Conservation (phyloP, 768 basidiomycete genomes). For the Clathrus columnatus region DNA sequence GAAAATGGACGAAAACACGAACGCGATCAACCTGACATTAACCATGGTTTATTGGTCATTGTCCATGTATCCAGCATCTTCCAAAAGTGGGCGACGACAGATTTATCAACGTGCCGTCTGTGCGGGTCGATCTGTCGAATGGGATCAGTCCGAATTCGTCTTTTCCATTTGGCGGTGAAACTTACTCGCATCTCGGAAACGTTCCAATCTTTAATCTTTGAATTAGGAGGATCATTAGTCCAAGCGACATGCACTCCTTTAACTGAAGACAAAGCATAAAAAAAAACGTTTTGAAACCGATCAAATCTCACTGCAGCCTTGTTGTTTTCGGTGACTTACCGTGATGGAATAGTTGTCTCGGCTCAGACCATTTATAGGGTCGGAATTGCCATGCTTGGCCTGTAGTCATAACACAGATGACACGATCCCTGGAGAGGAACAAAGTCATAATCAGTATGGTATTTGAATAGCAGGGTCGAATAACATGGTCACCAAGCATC, state of each 20-base stretch:
- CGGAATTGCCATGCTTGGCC: conserved; percentile 98
- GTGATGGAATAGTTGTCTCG: conserved; percentile 85
- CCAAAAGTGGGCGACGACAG: conserved; percentile 95
- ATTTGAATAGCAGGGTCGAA: not conserved
- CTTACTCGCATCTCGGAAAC: conserved; percentile 86
- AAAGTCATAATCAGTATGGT: not conserved
- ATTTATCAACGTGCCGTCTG: conserved; percentile 88
- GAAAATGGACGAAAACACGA: not conserved
- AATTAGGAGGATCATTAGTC: conserved; percentile 84
- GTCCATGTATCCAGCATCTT: conserved; percentile 85
- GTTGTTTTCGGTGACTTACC: conserved; percentile 38
- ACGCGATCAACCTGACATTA: conserved; percentile 30
- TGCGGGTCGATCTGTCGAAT: conserved; percentile 71
- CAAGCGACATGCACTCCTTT: conserved; percentile 95
- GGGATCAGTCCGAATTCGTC: not conserved
- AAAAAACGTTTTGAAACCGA: too few species aligned
- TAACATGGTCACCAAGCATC: conserved; percentile 65
- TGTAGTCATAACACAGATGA: conserved; percentile 96
- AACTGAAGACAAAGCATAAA: conserved; percentile 43
- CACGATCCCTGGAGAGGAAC: conserved; percentile 52
- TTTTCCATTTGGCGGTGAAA: not conserved
- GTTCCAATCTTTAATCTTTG: conserved; percentile 93
- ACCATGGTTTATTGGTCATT: conserved; percentile 65
- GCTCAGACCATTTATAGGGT: conserved; percentile 95
- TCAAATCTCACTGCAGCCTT: not conserved